Base-by-base conservation (phyloP, 805 yeast genomes). In the Yamadazyma ubonensis region DNA sequence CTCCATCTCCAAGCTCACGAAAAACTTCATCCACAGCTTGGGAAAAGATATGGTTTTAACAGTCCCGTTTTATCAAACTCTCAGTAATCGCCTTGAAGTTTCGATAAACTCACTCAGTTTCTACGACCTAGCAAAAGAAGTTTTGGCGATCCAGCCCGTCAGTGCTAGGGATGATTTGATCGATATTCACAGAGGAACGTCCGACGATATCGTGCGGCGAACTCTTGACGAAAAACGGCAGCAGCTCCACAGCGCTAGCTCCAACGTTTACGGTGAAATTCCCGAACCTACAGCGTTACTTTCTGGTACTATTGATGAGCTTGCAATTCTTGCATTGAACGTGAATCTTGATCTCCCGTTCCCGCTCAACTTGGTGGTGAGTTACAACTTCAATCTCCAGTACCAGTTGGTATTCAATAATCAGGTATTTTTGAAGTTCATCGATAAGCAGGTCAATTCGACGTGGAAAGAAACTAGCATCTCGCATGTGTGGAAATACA, bases 331-430 rank as follows among this genome's bases (percentile, higher is more conserved):
- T 33, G 73, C 74, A 36, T 57, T 83, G 8, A 76, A 75, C 42
- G 59, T 83, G 32, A 79, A 81, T 29, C 44, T 82, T 6, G 60
- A 71, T n/a, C 59, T 90, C 16, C 96, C 97, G 3, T 93, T 87
- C 55, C 99, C 99, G 0, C 61, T 88, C 35, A 88, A 88, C 52
- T 67, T 91, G 18, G 70, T 93, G 1, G 64, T 88, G 1, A 79
- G 85, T 12, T 76, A 81, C 39, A 83, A 88, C 11, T 78, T 82
- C 18, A 66, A 87, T 12, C 73, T 80, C 35, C 87, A 93, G 46
- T 88, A 83, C 54, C 96, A 91, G 57, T 66, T 87, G 25, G 64
- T 89, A 33, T 87, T 86, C 51, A 76, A 96, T 46, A 81, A 86
- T 47, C 65, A 85, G 27, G 59, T 82, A 29, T 71, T 79, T 22